phyloP scores from a whole-genome alignment of 768 basidiomycete genomes.

The Podaxis sp. region DNA sequence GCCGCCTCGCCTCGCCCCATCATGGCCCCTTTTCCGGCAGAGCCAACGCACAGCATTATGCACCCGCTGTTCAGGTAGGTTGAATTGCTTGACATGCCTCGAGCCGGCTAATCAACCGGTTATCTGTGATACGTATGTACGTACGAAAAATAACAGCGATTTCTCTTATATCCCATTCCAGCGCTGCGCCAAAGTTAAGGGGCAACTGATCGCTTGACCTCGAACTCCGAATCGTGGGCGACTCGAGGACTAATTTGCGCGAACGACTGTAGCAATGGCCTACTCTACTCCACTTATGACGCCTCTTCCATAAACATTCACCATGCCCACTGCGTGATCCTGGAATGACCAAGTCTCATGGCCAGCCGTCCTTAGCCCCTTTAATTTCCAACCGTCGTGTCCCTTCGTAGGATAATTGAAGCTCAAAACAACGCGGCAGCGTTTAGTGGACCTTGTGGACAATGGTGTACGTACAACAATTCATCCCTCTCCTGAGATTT shows the following conservation, averaged over 20 bases:
- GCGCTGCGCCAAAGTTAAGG: background rate
- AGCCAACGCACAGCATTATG: background rate
- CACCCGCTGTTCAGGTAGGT: background rate
- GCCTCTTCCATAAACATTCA: constrained; percentile 5
- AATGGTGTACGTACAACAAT: constrained; percentile 9
- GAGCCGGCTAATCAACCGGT: constrained; percentile 9
- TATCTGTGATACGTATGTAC: background rate
- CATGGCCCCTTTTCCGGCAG: background rate
- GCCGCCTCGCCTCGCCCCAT: background rate
- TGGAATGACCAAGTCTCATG: constrained; percentile 7
- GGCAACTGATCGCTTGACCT: background rate
- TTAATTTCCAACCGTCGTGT: constrained; percentile 1
- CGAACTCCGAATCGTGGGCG: constrained; percentile 4
- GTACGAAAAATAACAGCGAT: background rate
- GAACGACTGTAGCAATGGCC: background rate
- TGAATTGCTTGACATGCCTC: background rate
- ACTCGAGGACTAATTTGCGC: background rate
- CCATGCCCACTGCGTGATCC: constrained; percentile 1
- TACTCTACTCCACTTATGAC: constrained; percentile 8
- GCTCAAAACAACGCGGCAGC: background rate
- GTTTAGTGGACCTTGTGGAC: constrained; percentile 3
- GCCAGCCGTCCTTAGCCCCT: background rate
- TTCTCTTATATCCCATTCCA: background rate
- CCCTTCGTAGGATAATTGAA: constrained; percentile 9
- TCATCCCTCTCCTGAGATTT: constrained; percentile 12